Percentiles rank a stretch among this genome's conserved stretches.
These are phyloP conservation scores for Melastoma malabathricum DNA, from an alignment of 345 rosid genomes.

Conservation along the genomic window DNA sequence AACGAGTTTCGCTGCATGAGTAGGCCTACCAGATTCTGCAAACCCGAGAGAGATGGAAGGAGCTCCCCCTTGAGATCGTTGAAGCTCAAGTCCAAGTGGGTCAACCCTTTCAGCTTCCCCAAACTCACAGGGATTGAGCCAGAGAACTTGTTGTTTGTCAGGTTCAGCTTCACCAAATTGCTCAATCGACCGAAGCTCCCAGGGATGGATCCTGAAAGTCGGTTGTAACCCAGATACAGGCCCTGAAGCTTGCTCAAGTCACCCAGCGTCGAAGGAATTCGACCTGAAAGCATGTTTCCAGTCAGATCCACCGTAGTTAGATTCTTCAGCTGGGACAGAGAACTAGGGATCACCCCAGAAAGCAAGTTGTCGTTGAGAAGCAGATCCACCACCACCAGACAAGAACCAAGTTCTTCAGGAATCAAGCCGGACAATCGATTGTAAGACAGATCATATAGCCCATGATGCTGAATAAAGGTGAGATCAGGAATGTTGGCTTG, in stretches of 20 bases:
- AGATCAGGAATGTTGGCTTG: constrained; percentile 49
- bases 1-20: constrained; percentile 57
- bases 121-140: constrained; percentile 52
- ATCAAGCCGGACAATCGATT: constrained; percentile 56
- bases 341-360: constrained; percentile 57
- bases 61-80: constrained; percentile 54
- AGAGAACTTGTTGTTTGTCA: constrained; percentile 44
- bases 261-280: constrained; percentile 52
- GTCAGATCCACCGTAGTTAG: constrained; percentile 73
- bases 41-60: constrained; percentile 37
- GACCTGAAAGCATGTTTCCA: constrained; percentile 44
- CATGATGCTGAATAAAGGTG: constrained; percentile 83
- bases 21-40: constrained; percentile 63
- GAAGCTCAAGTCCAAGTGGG: constrained; percentile 64
- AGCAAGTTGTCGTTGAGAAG: constrained; percentile 53
- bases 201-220: constrained; percentile 56
- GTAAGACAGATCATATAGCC: constrained; percentile 55
- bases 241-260: constrained; percentile 65
- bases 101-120: constrained; percentile 59
- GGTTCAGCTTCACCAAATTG: constrained; percentile 66
- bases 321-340: constrained; percentile 47
- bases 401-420: constrained; percentile 61
- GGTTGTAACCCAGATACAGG: constrained; percentile 58
- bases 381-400: constrained; percentile 58
- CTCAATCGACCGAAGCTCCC: constrained; percentile 43